Base-by-base conservation (phyloP, 2,329 filamentous ascomycete species). In the Dothistroma septosporum region DNA sequence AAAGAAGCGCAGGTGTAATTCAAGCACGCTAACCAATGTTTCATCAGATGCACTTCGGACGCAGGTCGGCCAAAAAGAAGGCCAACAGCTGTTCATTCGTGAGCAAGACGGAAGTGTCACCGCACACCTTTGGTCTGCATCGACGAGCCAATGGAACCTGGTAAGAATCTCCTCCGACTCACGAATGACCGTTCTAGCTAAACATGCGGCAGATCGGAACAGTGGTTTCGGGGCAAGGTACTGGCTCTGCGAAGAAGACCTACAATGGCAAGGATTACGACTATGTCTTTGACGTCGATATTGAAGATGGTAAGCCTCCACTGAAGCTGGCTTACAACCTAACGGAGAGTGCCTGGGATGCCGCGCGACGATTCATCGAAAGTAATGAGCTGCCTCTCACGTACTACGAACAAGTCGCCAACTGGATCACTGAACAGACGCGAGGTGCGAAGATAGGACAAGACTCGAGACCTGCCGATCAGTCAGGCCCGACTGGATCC, bases 261-360 rank as follows among this genome's bases (percentile, higher is more conserved):
- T 88, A 93, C 72, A 81, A 90, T 1, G 93, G 93, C 33, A 85
- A 96, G 72, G 90, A 93, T 63, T 99, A 96, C 74, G 94, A 99
- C 73, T 97, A 89, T 70, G 92, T 99, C 9, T 97, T 97, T 68
- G 92, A 97, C 71, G 92, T 97, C 28, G 92, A 96, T 69, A 95
- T 97, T 64, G 91, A 96, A 73, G 93, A 97, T 70, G 93, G 92
- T 56, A 93, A 95, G 71, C 92, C 93, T 12, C 86, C 93, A 0
- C 80, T 97, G 50, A 97, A 97, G 75, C 82, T 97, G n/a, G 92
- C 93, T 0, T 97, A 90, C 77, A 97, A 97, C 73, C 82, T 93
- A 12, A 91, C 89, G 0, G 89, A 97, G 72, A 97, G 97, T 68
- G 91, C 92, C 0, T 97, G 95, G 74, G 90, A 96, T 68, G 88